phyloP scores from a whole-genome alignment of 305 asterid genomes.

The Vinca major region DNA sequence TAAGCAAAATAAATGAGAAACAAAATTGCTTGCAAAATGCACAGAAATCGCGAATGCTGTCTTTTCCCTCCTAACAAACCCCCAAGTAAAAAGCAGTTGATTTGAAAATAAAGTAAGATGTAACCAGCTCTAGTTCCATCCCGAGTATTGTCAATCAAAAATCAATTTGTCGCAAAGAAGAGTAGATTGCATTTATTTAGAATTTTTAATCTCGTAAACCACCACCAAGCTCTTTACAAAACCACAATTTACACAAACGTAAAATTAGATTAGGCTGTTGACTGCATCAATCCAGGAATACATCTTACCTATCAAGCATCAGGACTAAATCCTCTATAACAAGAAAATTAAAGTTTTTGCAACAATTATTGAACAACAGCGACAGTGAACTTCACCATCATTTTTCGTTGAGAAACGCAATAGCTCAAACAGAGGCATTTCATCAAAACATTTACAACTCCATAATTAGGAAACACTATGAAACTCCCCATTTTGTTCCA shows the following conservation, averaged over 20 bases:
- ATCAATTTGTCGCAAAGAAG: background rate
- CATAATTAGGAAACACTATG: background rate
- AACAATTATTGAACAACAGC: background rate
- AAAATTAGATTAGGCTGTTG: background rate
- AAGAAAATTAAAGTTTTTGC: background rate
- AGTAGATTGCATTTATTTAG: background rate
- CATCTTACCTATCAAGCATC: too few relatives aligned
- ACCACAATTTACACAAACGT: background rate
- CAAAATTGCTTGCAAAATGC: background rate
- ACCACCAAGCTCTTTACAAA: background rate
- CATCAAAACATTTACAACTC: background rate
- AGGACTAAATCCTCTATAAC: background rate
- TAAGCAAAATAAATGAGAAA: background rate
- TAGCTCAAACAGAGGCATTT: background rate
- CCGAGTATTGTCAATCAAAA: background rate
- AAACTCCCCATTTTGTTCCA: background rate
- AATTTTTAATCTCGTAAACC: background rate
- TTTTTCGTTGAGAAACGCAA: background rate
- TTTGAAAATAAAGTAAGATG: background rate
- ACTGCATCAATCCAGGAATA: conserved; percentile 1
- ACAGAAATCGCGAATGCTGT: background rate
- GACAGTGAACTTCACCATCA: background rate
- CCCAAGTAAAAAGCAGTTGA: background rate
- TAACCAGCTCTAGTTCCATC: background rate
- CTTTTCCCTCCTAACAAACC: background rate